phyloP scores from a whole-genome alignment of 805 yeast genomes.

The Myxozyma udenii region DNA sequence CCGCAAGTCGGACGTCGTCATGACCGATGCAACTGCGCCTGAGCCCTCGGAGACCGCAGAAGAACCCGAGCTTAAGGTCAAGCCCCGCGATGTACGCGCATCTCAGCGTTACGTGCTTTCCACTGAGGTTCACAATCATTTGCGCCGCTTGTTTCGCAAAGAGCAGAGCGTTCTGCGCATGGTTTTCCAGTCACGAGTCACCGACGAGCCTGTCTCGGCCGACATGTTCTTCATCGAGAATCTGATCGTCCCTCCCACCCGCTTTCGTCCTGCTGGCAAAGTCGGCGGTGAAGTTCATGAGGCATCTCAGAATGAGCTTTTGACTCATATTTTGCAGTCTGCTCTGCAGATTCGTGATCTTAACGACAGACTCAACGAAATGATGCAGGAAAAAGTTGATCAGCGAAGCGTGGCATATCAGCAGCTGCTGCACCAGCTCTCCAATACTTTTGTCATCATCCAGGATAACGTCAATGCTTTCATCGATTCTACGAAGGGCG shows the following conservation, averaged over 20 bases:
- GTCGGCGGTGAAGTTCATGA: constrained; percentile 96
- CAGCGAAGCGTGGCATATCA: constrained; percentile 35
- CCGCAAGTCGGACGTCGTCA: constrained; percentile 13
- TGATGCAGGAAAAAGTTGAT: constrained; percentile 48
- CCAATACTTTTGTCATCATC: constrained; percentile 91
- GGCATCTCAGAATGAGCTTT: constrained; percentile 84
- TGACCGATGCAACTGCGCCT: constrained; percentile 20
- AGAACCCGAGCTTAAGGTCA: constrained; percentile 37
- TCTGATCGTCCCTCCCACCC: constrained; percentile 90
- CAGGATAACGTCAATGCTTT: constrained; percentile 95
- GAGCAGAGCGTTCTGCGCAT: constrained; percentile 68
- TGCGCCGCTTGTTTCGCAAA: constrained; percentile 68
- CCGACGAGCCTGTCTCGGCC: constrained; percentile 48
- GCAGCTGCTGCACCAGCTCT: constrained; percentile 67
- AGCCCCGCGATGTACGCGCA: not conserved
- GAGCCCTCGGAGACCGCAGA: constrained; percentile 26
- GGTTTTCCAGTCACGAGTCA: constrained; percentile 80
- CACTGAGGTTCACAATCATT: constrained; percentile 77
- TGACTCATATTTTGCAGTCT: constrained; percentile 76
- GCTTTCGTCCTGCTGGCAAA: constrained; percentile 95
- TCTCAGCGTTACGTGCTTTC: constrained; percentile 76
- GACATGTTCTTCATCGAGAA: constrained; percentile 89
- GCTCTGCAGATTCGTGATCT: constrained; percentile 80
- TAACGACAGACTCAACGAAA: constrained; percentile 71
- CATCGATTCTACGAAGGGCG: constrained; percentile 87